Evolutionary conservation across 148 eudicot genomes (phyloP), one percentile per base, ranked within the genome.

Genomic region (Chenopodium quinoa): DNA sequence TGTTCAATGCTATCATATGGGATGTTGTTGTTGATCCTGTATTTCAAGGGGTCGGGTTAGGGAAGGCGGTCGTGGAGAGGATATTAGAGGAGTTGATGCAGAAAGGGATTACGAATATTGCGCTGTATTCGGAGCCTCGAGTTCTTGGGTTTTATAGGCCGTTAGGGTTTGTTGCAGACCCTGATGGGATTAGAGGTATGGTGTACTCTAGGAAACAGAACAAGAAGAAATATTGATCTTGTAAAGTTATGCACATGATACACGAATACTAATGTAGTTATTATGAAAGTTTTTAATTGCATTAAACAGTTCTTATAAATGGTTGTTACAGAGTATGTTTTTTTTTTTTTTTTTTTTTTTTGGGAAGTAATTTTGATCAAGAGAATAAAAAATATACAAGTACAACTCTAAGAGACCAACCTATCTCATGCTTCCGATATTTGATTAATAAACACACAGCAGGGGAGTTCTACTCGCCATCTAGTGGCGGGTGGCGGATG

Each of bases 21-120:
- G 99, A 95, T 31, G 99, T 95, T 58, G 99, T 92, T 76, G 99
- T 95, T 84, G 99, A 95, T 64, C 99, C 99, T 12, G 85, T 71
- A 2, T 95, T 86, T 76, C 99, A 95, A 81, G 99, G 99, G 82
- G 79, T 93, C 3, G 99, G 99, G 1, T 75, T 95, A 16, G 99
- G 99, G 69, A 95, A 93, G 85, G 99, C 97, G 8, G 86, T 95
- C 80, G 86, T 95, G 91, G 99, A 95, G 90, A 86, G 99, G 81
- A 34, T 93, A 75, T 63, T 93, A 29, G 80, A 76, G 25, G 91
- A 87, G 77, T 84, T 95, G 89, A 74, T 91, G 11, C 73, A 74
- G 65, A 92, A 90, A 64, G 98, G 97, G 79, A 91, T 95, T 68
- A 83, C 75, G 3, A 95, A 95, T 62, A 91, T 95, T 37, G 97